Conservation (phyloP, 768 basidiomycete species). For the Peribolospora kevripleyi region DNA sequence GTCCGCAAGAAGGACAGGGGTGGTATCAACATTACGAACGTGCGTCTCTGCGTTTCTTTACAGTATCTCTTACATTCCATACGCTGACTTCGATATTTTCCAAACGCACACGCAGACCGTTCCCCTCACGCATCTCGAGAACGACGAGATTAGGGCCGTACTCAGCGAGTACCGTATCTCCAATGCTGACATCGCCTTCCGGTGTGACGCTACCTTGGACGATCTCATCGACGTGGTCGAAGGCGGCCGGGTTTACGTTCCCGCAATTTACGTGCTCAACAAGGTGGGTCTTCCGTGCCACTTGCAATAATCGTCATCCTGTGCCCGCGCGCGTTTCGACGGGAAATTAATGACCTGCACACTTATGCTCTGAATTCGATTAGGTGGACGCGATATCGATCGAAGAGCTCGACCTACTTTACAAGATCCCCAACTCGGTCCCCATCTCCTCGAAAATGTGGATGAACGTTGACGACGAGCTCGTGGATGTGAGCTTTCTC, state of each 20-base stretch:
- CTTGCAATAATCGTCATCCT: neutral
- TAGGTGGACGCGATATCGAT: constrained; percentile 95
- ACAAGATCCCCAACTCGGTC: constrained; percentile 86
- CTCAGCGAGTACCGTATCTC: constrained; percentile 58
- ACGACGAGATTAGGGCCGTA: constrained; percentile 86
- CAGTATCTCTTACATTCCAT: too few species aligned
- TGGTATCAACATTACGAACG: constrained; percentile 13
- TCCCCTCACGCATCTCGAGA: constrained; percentile 80
- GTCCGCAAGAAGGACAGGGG: constrained; percentile 42
- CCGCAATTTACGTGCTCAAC: constrained; percentile 61
- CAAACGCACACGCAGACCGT: constrained; percentile 52
- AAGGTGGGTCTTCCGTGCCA: constrained; percentile 29
- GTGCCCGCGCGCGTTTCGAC: neutral
- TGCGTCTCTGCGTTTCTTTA: too few species aligned
- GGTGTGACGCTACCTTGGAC: constrained; percentile 78
- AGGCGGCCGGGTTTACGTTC: constrained; percentile 89
- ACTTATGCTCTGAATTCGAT: neutral
- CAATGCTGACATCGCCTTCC: constrained; percentile 76
- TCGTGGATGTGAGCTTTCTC: constrained; percentile 29
- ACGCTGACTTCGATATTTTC: too few species aligned
- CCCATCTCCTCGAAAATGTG: constrained; percentile 83
- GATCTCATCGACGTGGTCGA: constrained; percentile 94
- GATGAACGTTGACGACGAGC: constrained; percentile 76
- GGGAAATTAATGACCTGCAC: neutral
- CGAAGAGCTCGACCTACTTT: constrained; percentile 62